Percentiles rank a stretch among this genome's conserved stretches.
These are phyloP conservation scores for Paramecium bursaria DNA, from an alignment of 73 alveolate genomes.

Conservation along the genomic window DNA sequence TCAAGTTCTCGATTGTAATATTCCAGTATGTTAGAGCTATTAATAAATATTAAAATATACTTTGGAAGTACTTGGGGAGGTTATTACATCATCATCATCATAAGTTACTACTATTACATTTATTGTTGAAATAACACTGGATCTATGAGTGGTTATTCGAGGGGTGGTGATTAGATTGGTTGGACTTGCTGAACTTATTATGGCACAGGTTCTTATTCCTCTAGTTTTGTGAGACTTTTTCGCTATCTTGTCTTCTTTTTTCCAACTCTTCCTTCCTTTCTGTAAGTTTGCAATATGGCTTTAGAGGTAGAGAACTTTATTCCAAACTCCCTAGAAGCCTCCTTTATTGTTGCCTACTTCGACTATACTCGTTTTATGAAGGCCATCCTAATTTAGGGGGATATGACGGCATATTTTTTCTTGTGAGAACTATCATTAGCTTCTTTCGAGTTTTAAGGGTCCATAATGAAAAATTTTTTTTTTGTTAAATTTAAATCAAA, in stretches of 20 bases:
- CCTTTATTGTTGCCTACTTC: constrained; percentile 58
- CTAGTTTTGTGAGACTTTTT: constrained; percentile 24
- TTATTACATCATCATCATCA: too few species aligned
- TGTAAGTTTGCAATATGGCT: constrained; percentile 68
- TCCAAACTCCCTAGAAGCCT: constrained; percentile 71
- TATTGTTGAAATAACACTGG: too few species aligned
- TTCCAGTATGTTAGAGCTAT: too few species aligned
- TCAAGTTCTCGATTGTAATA: not conserved
- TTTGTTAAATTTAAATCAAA: constrained; percentile 6
- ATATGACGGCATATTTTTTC: constrained; percentile 64
- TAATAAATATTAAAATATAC: too few species aligned
- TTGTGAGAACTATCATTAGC: too few species aligned
- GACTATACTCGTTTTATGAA: constrained; percentile 58
- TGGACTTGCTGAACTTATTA: too few species aligned
- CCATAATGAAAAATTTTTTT: constrained; percentile 56
- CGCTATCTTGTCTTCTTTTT: constrained; percentile 69
- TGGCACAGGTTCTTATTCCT: too few species aligned
- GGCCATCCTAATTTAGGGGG: constrained; percentile 60
- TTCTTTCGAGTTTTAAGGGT: too few species aligned
- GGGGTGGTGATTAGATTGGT: too few species aligned
- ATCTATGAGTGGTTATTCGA: too few species aligned
- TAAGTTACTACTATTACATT: too few species aligned
- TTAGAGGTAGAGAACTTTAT: constrained; percentile 67
- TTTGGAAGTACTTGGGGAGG: too few species aligned
- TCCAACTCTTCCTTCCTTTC: constrained; percentile 70